Percentiles rank a stretch among this genome's conserved stretches.
These are phyloP conservation scores for Diversispora eburnea DNA, from an alignment of 192 early-diverging fungal genomes.

Conservation along the genomic window DNA sequence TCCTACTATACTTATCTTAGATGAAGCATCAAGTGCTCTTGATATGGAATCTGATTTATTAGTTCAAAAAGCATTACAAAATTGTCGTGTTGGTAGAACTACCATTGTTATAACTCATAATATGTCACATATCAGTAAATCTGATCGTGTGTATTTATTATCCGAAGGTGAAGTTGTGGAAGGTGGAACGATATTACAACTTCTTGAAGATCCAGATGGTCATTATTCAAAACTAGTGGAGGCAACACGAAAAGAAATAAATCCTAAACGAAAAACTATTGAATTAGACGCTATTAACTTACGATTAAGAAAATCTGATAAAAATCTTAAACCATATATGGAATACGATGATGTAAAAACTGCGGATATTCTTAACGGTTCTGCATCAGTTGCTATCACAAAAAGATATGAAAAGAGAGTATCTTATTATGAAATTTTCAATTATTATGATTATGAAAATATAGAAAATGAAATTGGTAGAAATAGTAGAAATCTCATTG, in stretches of 20 bases:
- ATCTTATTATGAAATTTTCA: constrained; percentile 20
- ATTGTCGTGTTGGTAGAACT: constrained; percentile 37
- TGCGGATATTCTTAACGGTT: constrained; percentile 1
- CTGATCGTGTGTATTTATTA: constrained; percentile 47
- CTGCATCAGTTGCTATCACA: neutral
- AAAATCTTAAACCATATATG: neutral
- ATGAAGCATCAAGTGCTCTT: constrained; percentile 37
- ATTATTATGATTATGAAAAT: constrained; percentile 29
- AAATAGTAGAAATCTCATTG: neutral
- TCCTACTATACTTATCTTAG: constrained; percentile 56
- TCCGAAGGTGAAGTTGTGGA: constrained; percentile 42
- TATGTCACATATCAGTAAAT: constrained; percentile 48
- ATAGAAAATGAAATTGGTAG: neutral
- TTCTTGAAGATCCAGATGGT: constrained; percentile 21
- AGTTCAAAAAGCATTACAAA: constrained; percentile 38
- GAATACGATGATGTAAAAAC: neutral
- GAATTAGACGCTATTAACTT: constrained; percentile 9
- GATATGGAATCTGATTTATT: constrained; percentile 32
- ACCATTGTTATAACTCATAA: constrained; percentile 60
- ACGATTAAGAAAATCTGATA: neutral
- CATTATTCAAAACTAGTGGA: constrained; percentile 13
- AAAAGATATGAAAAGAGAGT: constrained; percentile 15
- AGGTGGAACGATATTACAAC: constrained; percentile 27
- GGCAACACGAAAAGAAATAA: neutral
- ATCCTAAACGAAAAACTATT: constrained; percentile 11